Evolutionary conservation across 331 rosid genomes (phyloP).

Genomic region (Cydonia oblonga): DNA sequence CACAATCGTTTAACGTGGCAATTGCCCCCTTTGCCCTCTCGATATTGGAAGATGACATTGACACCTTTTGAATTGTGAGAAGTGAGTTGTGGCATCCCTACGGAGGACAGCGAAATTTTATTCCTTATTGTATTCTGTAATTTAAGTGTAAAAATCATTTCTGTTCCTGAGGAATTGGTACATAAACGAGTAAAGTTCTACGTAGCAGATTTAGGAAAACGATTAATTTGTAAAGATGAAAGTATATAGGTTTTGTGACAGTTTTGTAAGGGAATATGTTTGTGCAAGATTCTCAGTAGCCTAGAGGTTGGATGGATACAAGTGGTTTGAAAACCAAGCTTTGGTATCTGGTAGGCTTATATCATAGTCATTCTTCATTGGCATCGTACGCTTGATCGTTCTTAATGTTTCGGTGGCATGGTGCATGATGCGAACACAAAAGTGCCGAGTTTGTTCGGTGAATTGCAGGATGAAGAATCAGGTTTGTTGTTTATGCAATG

Average conservation of each 20-base stretch:
- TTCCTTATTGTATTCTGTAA: neutral
- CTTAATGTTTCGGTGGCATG: neutral
- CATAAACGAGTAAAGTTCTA: neutral
- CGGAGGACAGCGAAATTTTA: neutral
- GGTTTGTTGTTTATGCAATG: neutral
- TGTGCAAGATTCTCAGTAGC: neutral
- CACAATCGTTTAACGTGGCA: slow-evolving; percentile 37
- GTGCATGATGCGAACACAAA: neutral
- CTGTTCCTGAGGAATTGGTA: neutral
- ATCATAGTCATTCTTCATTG: neutral
- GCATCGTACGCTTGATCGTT: neutral
- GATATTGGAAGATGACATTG: slow-evolving; percentile 30
- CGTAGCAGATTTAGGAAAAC: neutral
- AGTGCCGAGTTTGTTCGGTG: neutral
- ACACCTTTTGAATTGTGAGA: slow-evolving; percentile 24
- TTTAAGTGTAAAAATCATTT: neutral
- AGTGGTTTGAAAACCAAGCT: neutral
- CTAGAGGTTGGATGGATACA: neutral
- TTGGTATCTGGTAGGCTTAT: neutral
- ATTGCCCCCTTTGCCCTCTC: slow-evolving; percentile 52
- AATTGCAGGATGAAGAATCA: neutral
- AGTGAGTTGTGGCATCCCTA: neutral
- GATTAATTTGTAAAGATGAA: slow-evolving; percentile 14
- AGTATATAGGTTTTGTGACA: slow-evolving; percentile 4
- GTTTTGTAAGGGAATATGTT: neutral